Evolutionary conservation across 495 filamentous ascomycete species (phyloP).

Genomic region (Aspergillus conjunctus): DNA sequence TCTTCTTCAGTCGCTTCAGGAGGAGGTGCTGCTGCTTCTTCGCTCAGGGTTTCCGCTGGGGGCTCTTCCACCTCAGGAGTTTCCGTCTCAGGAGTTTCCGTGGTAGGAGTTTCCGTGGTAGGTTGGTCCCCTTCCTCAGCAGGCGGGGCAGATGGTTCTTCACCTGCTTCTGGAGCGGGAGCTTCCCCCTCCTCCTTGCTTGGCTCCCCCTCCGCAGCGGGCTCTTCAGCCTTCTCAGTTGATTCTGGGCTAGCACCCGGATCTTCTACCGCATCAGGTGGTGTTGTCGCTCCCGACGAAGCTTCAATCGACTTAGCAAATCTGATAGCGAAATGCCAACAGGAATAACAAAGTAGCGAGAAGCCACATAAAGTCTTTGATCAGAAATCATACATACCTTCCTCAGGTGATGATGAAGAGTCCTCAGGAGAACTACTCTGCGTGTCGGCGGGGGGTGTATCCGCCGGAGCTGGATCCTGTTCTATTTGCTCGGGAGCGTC

Average conservation of each 20-base stretch:
- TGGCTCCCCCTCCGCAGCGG: background rate
- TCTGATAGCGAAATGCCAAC: background rate
- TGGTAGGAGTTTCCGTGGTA: constrained; percentile 1
- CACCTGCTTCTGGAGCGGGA: constrained; percentile 19
- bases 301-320: constrained; percentile 29
- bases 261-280: constrained; percentile 32
- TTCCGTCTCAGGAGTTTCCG: no score
- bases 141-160: constrained; percentile 8
- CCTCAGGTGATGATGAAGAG: constrained; percentile 28
- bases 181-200: no score
- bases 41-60: background rate
- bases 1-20: constrained; percentile 17
- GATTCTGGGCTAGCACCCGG: constrained; percentile 23
- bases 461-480: constrained; percentile 26
- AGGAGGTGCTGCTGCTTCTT: constrained; percentile 4
- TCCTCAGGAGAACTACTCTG: constrained; percentile 29
- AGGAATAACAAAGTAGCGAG: background rate
- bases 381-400: constrained; percentile 30
- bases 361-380: background rate
- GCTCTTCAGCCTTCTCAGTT: constrained; percentile 18
- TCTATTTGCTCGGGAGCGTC: constrained; percentile 30
- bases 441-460: constrained; percentile 29
- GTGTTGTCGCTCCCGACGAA: constrained; percentile 32
- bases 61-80: constrained; percentile 15
- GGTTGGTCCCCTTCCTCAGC: constrained; percentile 2